Evolutionary conservation across 148 eudicot species (phyloP).

Genomic region (Spergularia bocconei): DNA sequence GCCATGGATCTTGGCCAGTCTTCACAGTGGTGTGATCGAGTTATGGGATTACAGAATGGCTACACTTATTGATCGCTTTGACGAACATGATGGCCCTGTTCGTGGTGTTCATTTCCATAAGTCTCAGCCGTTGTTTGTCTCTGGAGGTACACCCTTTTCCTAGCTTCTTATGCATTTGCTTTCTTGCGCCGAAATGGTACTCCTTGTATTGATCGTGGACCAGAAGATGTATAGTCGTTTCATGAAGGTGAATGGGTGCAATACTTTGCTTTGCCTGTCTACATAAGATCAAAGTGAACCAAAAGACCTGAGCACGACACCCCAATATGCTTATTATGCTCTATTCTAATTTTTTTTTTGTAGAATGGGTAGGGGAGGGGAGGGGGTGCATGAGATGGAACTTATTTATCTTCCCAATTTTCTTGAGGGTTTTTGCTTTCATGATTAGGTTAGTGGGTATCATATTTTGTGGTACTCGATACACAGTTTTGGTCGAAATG

Average conservation of each 20-base stretch:
- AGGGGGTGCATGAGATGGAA: too few relatives aligned
- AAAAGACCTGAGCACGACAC: too few relatives aligned
- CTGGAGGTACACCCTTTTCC: slow-evolving; percentile 51
- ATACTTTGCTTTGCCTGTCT: too few relatives aligned
- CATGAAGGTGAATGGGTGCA: too few relatives aligned
- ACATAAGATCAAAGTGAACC: too few relatives aligned
- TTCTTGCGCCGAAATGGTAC: neutral
- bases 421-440: neutral
- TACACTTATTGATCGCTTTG: slow-evolving; percentile 82
- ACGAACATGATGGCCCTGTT: slow-evolving; percentile 95
- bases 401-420: neutral
- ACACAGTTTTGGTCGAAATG: neutral
- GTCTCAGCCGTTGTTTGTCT: slow-evolving; percentile 85
- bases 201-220: too few relatives aligned
- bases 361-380: too few relatives aligned
- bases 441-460: neutral
- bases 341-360: too few relatives aligned
- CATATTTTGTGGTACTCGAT: neutral
- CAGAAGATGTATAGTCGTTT: too few relatives aligned
- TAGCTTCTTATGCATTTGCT: neutral
- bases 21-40: slow-evolving; percentile 95
- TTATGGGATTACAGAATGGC: slow-evolving; percentile 97
- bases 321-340: too few relatives aligned
- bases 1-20: slow-evolving; percentile 96
- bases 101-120: slow-evolving; percentile 89